A percentile compares a stretch with the other conserved stretches of the same genome.
These are phyloP conservation scores for Fistulina hepatica DNA, from an alignment of 1,284 basidiomycete genomes.

Conservation along the genomic window DNA sequence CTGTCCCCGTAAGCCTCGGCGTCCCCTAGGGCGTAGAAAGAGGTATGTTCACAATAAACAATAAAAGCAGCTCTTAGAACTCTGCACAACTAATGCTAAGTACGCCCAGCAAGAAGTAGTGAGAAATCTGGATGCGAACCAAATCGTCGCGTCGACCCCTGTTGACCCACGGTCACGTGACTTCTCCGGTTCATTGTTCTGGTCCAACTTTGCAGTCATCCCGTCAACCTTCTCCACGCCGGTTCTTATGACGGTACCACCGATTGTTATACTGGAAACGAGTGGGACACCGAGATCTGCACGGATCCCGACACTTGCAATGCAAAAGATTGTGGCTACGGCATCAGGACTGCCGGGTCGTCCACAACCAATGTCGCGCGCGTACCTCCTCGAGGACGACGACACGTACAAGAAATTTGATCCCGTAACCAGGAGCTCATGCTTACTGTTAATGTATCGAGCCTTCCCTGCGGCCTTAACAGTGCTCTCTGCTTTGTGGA, in stretches of 20 bases:
- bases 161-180: too few species aligned
- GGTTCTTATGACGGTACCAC: slow-evolving; percentile 29
- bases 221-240: too few species aligned
- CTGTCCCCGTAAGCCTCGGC: too few species aligned
- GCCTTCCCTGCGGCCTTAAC: slow-evolving; percentile 46
- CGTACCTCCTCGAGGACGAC: slow-evolving; percentile 40
- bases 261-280: slow-evolving; percentile 49
- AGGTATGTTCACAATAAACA: too few species aligned
- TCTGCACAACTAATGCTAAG: too few species aligned
- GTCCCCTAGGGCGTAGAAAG: too few species aligned
- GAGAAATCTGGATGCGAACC: too few species aligned
- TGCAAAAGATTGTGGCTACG: slow-evolving; percentile 17
- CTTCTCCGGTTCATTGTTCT: too few species aligned
- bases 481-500: slow-evolving; percentile 28
- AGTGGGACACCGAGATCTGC: slow-evolving; percentile 38
- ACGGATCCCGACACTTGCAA: slow-evolving; percentile 34
- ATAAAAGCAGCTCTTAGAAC: too few species aligned
- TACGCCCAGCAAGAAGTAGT: too few species aligned
- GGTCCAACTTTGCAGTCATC: too few species aligned
- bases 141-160: too few species aligned
- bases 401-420: slow-evolving; percentile 36
- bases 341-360: slow-evolving; percentile 11
- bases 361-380: slow-evolving; percentile 34
- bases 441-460: slow-evolving; percentile 41
- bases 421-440: slow-evolving; percentile 32